A percentile compares a stretch with the other conserved stretches of the same genome.
phyloP scores from a whole-genome alignment of 768 basidiomycete genomes.

The Xerocomellus amylosporus region DNA sequence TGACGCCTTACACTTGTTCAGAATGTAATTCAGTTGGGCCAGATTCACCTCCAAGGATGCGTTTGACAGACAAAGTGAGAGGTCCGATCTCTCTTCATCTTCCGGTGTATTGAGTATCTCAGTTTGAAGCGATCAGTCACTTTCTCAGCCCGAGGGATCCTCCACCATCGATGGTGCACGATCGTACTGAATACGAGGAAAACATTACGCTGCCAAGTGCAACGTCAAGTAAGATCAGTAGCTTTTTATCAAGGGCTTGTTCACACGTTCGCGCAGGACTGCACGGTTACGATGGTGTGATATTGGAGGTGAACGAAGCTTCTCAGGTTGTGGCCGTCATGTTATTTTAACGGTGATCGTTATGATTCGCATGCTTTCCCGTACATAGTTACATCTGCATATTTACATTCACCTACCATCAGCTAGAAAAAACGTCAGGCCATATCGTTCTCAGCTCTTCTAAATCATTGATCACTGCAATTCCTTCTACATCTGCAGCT shows the following conservation, averaged over 20 bases:
- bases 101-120: not conserved
- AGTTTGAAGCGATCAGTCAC: slow-evolving; percentile 79
- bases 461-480: slow-evolving; percentile 53
- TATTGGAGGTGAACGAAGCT: slow-evolving; percentile 74
- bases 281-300: slow-evolving; percentile 77
- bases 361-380: not conserved
- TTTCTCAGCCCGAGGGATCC: slow-evolving; percentile 73
- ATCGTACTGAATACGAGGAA: slow-evolving; percentile 76
- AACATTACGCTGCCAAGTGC: slow-evolving; percentile 64
- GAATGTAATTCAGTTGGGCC: not conserved
- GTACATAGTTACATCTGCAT: slow-evolving; percentile 3
- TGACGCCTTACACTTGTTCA: not conserved
- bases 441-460: slow-evolving; percentile 70
- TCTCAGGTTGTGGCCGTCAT: slow-evolving; percentile 76
- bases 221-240: slow-evolving; percentile 55
- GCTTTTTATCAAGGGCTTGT: not conserved
- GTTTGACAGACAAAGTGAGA: slow-evolving; percentile 65
- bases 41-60: slow-evolving; percentile 76
- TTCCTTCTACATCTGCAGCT: slow-evolving; percentile 40
- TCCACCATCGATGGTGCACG: slow-evolving; percentile 77
- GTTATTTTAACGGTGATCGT: slow-evolving; percentile 48
- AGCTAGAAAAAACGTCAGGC: slow-evolving; percentile 65
- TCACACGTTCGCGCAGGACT: slow-evolving; percentile 29
- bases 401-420: slow-evolving; percentile 1
- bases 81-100: not conserved